These are phyloP conservation scores for Fusarium graminum DNA, from an alignment of 2,329 filamentous ascomycete genomes.

Conservation along the genomic window DNA sequence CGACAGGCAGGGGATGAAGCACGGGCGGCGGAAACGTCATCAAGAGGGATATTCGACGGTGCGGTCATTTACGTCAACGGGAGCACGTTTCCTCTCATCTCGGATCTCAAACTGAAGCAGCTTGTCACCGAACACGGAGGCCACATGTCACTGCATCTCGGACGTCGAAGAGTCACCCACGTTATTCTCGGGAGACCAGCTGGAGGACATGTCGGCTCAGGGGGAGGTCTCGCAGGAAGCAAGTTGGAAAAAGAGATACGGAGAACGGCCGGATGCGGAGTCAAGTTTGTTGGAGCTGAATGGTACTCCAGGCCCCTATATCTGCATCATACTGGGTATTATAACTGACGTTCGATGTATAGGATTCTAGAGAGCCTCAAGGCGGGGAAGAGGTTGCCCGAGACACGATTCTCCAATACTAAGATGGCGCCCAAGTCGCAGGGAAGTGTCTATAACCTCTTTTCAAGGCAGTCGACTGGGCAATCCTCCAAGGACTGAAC, in stretches of 20 bases:
- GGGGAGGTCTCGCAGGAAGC: conserved; percentile 79
- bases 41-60: conserved; percentile 72
- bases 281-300: conserved; percentile 85
- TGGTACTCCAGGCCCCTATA: conserved; percentile 66
- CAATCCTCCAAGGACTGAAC: conserved; percentile 20
- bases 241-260: conserved; percentile 87
- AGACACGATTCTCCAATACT: conserved; percentile 76
- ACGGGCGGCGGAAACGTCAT: conserved; percentile 53
- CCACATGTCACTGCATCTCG: conserved; percentile 76
- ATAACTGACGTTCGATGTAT: background rate
- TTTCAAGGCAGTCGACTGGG: conserved; percentile 31
- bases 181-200: conserved; percentile 79
- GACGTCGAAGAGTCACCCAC: conserved; percentile 82
- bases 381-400: conserved; percentile 78
- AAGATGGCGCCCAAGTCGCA: conserved; percentile 73
- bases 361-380: conserved; percentile 89
- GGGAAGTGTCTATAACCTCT: conserved; percentile 72
- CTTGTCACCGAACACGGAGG: conserved; percentile 82
- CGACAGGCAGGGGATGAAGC: conserved; percentile 64
- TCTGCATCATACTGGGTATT: background rate
- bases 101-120: conserved; percentile 87
- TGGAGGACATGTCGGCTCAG: conserved; percentile 64
- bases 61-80: conserved; percentile 89
- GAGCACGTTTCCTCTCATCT: conserved; percentile 83
- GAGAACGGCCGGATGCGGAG: conserved; percentile 73